A percentile compares a stretch with the other conserved stretches of the same genome.
phyloP scores from a whole-genome alignment of 208 protist species.

The Phytomonas sp. region DNA sequence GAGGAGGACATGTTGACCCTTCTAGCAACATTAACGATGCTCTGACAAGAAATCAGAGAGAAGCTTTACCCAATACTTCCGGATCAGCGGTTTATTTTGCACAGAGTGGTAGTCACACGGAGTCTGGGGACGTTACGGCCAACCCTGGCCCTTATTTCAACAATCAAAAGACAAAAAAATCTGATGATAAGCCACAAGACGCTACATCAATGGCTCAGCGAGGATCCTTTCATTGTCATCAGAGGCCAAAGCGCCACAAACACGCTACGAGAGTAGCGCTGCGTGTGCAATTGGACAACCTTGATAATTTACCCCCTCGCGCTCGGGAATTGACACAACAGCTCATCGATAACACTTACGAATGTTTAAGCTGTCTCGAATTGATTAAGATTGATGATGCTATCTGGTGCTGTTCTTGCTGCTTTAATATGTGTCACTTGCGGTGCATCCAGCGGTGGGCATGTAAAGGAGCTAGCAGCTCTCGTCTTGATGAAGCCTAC shows the following conservation, averaged over 20 bases:
- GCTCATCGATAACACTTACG: slow-evolving; percentile 31
- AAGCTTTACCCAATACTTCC: not conserved
- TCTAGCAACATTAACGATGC: not conserved
- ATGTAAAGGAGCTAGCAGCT: not conserved
- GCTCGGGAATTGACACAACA: slow-evolving; percentile 24
- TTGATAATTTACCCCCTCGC: not conserved
- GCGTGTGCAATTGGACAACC: not conserved
- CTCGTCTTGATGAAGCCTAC: slow-evolving; percentile 12
- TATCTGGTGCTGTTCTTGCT: slow-evolving; percentile 45
- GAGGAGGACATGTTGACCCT: not conserved
- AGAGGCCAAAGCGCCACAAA: not conserved
- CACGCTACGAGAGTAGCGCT: not conserved
- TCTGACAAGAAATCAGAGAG: not conserved
- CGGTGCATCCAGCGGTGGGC: slow-evolving; percentile 61
- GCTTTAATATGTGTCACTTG: slow-evolving; percentile 64
- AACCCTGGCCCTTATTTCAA: not conserved
- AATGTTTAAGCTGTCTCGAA: slow-evolving; percentile 66
- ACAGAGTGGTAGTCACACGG: not conserved
- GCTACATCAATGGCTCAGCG: not conserved
- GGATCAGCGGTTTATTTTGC: not conserved
- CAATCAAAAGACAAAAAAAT: not conserved
- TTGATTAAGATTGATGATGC: slow-evolving; percentile 36
- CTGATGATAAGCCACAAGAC: not conserved
- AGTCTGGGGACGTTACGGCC: not conserved
- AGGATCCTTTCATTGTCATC: not conserved